Base-by-base conservation (phyloP, 2,329 filamentous ascomycete genomes). In the Scolecobasidium constrictum region DNA sequence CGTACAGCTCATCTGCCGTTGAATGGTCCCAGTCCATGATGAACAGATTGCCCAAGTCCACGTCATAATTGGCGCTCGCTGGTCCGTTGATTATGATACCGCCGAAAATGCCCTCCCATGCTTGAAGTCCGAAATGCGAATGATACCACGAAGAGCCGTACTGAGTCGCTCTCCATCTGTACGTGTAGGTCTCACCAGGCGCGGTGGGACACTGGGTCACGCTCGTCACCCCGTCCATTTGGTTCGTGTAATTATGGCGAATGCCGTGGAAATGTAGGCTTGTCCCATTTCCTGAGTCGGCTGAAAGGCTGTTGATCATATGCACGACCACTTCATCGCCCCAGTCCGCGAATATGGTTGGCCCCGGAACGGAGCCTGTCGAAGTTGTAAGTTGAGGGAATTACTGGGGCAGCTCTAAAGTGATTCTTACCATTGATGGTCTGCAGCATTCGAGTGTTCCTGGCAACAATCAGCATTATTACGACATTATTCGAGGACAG, bases 21-120 rank as follows among this genome's bases (percentile, higher is more conserved):
- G 50, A 47, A 48, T 67, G 65, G 40, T 54, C 58, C 57, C 60
- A 64, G 47, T 68, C 65, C 5, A 56, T 61, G 23, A 68, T 49
- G 5, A 65, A 56, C 12, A 65, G 37, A 4, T 54, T 46, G 9
- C 65, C 66, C 22, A 59, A 47, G 34, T 60, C 56, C 34, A 59
- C 52, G 37, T 69, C 58, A 53, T 64, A 66, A 34, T 62, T 57
- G 4, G 49, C 48, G 3, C 53, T 58, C 5, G 57, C 52, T 13
- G 62, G 62, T 3, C 61, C 63, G 37, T 62, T 50, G 42, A 67
- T 63, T 9, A 64, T 51, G 4, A 67, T 60, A 1, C 57, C 49
- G 9, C 62, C 63, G 23, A 58, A 46, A 21, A 63, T 48, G 5
- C 63, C 64, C 20, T 65, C 60, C 16, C 55, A 53, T 35, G 55